A percentile compares a stretch with the other conserved stretches of the same genome.
Evolutionary conservation across 2,329 filamentous ascomycete species (phyloP).

Genomic region (Thermoascus crustaceus): DNA sequence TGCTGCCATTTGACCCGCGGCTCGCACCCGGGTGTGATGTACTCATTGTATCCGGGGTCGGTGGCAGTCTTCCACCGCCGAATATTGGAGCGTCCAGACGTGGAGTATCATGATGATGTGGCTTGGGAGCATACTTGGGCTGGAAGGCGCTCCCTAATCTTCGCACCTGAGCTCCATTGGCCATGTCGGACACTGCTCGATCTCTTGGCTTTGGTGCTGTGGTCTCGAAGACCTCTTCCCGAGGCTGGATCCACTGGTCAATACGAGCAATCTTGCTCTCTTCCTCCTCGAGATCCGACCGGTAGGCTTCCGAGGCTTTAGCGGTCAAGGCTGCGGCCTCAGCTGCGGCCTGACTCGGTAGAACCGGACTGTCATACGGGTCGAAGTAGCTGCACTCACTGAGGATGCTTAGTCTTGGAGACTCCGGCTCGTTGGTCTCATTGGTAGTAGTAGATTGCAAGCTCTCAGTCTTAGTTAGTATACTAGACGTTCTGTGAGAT

Average conservation of each 20-base stretch:
- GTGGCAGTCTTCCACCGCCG: conserved; percentile 27
- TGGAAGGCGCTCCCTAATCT: conserved; percentile 18
- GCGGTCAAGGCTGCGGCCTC: conserved; percentile 1
- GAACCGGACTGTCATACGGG: conserved; percentile 18
- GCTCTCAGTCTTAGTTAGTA: conserved; percentile 28
- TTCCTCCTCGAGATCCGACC: conserved; percentile 8
- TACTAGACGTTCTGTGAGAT: conserved; percentile 19
- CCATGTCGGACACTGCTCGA: conserved; percentile 14
- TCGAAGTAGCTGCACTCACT: conserved; percentile 39
- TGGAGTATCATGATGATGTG: conserved; percentile 15
- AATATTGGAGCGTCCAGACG: conserved; percentile 25
- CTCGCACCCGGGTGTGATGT: conserved; percentile 25
- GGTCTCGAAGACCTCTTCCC: conserved; percentile 11
- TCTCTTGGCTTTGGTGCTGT: conserved; percentile 13
- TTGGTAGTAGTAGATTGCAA: conserved; percentile 28
- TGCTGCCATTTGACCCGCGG: conserved; percentile 29
- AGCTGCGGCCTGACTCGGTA: conserved; percentile 4
- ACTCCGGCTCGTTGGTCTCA: conserved; percentile 26
- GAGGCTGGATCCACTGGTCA: conserved; percentile 25
- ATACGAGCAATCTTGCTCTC: conserved; percentile 19
- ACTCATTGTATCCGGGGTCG: conserved; percentile 38
- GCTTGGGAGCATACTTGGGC: conserved; percentile 12
- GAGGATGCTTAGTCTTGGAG: conserved; percentile 35
- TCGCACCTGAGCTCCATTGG: conserved; percentile 13
- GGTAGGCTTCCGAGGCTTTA: conserved; percentile 13